phyloP scores from a whole-genome alignment of 2,329 filamentous ascomycete species.

The Nigrospora osmanthi region DNA sequence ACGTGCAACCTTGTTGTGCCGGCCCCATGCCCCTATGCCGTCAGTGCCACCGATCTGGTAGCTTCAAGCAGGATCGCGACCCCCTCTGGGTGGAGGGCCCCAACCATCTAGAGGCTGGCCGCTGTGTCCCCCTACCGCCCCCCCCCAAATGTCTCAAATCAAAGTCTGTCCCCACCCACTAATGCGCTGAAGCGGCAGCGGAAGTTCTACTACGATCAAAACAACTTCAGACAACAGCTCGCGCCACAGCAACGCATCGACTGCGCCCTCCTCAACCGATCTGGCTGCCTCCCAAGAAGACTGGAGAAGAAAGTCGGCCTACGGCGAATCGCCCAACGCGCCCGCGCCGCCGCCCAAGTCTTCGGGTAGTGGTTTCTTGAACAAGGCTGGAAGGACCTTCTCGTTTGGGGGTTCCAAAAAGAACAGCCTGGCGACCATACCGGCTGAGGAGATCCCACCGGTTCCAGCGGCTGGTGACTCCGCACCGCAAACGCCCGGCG shows the following conservation, averaged over 20 bases:
- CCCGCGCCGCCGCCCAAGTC: constrained; percentile 37
- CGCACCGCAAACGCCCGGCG: constrained; percentile 20
- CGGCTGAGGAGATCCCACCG: constrained; percentile 27
- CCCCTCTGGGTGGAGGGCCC: background rate
- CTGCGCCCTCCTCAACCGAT: constrained; percentile 50
- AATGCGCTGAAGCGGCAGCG: constrained; percentile 38
- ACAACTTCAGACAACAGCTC: constrained; percentile 53
- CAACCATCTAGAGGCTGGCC: background rate
- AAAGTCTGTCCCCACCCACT: background rate
- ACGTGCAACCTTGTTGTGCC: too few relatives aligned
- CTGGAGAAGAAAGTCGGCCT: constrained; percentile 27
- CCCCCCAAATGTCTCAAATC: background rate
- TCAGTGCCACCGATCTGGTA: background rate
- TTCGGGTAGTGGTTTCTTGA: constrained; percentile 42
- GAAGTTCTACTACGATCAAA: constrained; percentile 54
- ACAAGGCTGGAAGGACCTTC: constrained; percentile 49
- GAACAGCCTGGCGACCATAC: constrained; percentile 23
- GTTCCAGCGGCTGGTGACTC: constrained; percentile 25
- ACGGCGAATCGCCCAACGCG: constrained; percentile 21
- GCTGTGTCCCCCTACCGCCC: background rate
- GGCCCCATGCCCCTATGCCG: background rate
- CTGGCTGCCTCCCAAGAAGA: constrained; percentile 29
- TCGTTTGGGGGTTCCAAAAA: constrained; percentile 53
- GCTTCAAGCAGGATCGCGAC: background rate
- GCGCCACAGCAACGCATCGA: constrained; percentile 55